These are phyloP conservation scores for Mikania micrantha DNA, from an alignment of 129 eudicot genomes.

Conservation along the genomic window DNA sequence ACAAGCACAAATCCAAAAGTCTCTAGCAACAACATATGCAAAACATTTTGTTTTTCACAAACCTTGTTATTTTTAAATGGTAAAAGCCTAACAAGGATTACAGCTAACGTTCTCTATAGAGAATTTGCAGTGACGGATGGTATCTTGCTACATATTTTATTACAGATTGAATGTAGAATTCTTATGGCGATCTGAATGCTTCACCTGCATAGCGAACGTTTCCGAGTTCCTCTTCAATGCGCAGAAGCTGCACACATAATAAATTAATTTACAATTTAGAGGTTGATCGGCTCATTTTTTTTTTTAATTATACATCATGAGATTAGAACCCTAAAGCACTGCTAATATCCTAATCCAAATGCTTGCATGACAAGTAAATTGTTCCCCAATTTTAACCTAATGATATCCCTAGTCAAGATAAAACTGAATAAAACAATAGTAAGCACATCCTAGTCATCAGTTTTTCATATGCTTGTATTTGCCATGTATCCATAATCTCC, in stretches of 20 bases:
- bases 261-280: too few relatives aligned
- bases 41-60: conserved; percentile 1
- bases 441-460: not conserved
- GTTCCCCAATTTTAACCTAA: not conserved
- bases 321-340: not conserved
- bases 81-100: conserved; percentile 25
- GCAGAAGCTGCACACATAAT: conserved; percentile 70
- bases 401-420: not conserved
- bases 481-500: not conserved
- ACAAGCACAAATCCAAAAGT: conserved; percentile 3
- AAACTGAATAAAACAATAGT: not conserved
- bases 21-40: conserved; percentile 6
- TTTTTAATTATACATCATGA: not conserved
- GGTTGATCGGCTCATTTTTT: too few relatives aligned
- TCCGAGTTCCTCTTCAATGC: conserved; percentile 98
- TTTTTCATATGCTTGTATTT: not conserved
- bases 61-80: conserved; percentile 16
- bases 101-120: conserved; percentile 16
- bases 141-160: conserved; percentile 19
- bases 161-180: not conserved
- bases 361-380: not conserved
- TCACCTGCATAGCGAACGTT: conserved; percentile 94
- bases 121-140: conserved; percentile 6
- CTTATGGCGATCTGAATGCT: conserved; percentile 75
- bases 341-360: not conserved